A percentile compares a stretch with the other conserved stretches of the same genome.
Conservation (phyloP, 2,329 filamentous ascomycete species). For the Rhynchosporium agropyri region DNA sequence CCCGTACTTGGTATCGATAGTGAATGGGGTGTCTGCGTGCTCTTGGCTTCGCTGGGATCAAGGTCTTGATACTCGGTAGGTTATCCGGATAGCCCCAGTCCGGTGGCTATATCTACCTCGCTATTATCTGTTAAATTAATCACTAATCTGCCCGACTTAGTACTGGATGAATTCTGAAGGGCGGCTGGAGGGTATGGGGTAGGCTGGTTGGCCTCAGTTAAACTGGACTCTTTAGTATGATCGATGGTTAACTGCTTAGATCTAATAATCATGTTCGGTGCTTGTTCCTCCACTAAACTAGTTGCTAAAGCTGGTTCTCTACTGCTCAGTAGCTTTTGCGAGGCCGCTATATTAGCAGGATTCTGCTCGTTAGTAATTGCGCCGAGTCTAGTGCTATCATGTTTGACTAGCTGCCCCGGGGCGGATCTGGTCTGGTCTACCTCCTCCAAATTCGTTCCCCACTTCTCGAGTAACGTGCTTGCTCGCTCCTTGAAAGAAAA, state of each 20-base stretch:
- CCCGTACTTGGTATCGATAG: neutral
- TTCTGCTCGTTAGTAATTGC: neutral
- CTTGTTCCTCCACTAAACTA: neutral
- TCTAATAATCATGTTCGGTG: neutral
- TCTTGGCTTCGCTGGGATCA: neutral
- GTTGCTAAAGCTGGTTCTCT: neutral
- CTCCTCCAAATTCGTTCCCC: conserved; percentile 4
- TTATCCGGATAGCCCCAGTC: neutral
- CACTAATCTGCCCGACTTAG: neutral
- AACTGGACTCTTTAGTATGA: neutral
- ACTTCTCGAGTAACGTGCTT: conserved; percentile 14
- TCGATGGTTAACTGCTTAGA: neutral
- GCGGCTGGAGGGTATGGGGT: neutral
- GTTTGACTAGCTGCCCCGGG: neutral
- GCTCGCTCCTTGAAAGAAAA: conserved; percentile 15
- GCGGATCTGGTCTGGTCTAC: neutral
- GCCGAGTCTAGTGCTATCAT: neutral
- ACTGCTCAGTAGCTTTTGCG: neutral
- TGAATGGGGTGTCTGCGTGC: neutral
- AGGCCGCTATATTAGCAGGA: too few relatives aligned
- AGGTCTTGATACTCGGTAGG: neutral
- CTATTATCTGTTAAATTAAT: conserved; percentile 15
- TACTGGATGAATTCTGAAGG: neutral
- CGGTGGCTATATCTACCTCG: conserved; percentile 6
- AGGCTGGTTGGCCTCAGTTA: neutral